Evolutionary conservation across 345 rosid species (phyloP).

Genomic region (Boechera stricta): DNA sequence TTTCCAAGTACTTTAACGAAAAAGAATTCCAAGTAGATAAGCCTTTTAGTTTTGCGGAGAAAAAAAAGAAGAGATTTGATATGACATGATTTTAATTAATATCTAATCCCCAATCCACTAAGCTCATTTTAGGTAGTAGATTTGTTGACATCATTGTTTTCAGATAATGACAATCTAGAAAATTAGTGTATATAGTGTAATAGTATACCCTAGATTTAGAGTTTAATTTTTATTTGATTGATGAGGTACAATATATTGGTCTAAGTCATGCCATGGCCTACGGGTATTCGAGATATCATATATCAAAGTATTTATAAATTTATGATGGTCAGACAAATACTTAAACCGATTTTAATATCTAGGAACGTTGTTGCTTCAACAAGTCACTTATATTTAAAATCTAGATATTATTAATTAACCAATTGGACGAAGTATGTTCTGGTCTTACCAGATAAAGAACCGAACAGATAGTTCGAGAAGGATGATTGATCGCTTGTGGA

Average conservation of each 20-base stretch:
- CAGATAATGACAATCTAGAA: conserved; percentile 8
- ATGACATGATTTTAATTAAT: conserved; percentile 16
- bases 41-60: conserved; percentile 28
- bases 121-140: background rate
- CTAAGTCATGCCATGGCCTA: conserved; percentile 12
- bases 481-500: conserved; percentile 29
- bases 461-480: conserved; percentile 17
- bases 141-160: conserved; percentile 27
- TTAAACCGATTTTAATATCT: background rate
- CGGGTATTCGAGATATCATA: background rate
- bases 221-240: background rate
- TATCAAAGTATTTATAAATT: conserved; percentile 1
- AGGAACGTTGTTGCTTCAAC: conserved; percentile 24
- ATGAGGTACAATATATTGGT: background rate
- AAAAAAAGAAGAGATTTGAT: background rate
- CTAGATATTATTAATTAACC: background rate
- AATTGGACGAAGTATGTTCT: conserved; percentile 9
- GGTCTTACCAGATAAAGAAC: conserved; percentile 13
- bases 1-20: conserved; percentile 12
- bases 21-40: conserved; percentile 33
- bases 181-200: background rate
- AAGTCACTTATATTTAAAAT: background rate
- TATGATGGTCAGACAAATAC: conserved; percentile 2
- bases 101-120: background rate
- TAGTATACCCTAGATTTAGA: conserved; percentile 2